Conservation (phyloP, 2,329 filamentous ascomycete genomes). For the Ophiocordyceps camponoti-floridani region DNA sequence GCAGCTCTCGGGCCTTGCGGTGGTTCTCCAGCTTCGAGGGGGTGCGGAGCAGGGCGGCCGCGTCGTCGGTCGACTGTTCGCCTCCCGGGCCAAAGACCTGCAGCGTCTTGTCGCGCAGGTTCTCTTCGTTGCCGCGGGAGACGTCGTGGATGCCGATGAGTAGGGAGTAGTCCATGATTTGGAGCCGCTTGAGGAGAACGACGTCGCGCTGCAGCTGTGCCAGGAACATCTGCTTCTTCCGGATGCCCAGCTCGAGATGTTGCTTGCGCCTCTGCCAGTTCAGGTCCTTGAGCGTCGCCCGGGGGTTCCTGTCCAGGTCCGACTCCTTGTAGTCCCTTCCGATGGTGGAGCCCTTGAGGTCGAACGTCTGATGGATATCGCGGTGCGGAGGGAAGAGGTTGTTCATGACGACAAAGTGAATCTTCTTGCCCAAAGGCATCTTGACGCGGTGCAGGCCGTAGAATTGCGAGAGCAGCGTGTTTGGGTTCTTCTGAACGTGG, state of each 20-base stretch:
- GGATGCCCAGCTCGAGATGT: conserved; percentile 72
- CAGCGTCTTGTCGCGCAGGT: conserved; percentile 72
- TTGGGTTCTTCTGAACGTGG: conserved; percentile 83
- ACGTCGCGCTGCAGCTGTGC: conserved; percentile 83
- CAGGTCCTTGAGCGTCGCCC: conserved; percentile 86
- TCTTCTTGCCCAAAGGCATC: conserved; percentile 94
- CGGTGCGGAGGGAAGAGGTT: conserved; percentile 95
- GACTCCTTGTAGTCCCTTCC: conserved; percentile 85
- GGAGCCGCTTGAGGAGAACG: conserved; percentile 63
- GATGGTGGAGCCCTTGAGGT: conserved; percentile 90
- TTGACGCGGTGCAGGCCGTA: conserved; percentile 96
- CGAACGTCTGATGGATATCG: conserved; percentile 93
- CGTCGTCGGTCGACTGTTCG: conserved; percentile 37
- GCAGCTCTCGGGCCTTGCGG: conserved; percentile 75
- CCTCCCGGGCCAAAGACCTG: conserved; percentile 87
- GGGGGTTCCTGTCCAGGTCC: conserved; percentile 69
- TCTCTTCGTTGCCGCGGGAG: conserved; percentile 83
- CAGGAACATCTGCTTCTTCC: conserved; percentile 76
- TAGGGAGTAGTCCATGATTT: conserved; percentile 98
- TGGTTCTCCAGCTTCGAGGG: conserved; percentile 87
- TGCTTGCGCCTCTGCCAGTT: conserved; percentile 85
- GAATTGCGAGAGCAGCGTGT: conserved; percentile 93
- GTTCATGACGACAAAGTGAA: conserved; percentile 99
- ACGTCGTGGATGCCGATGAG: conserved; percentile 88
- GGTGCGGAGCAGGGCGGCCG: conserved; percentile 59